Percentiles rank a stretch among this genome's conserved stretches.
phyloP scores from a whole-genome alignment of 441 rosid genomes.

The Oxalis stricta region DNA sequence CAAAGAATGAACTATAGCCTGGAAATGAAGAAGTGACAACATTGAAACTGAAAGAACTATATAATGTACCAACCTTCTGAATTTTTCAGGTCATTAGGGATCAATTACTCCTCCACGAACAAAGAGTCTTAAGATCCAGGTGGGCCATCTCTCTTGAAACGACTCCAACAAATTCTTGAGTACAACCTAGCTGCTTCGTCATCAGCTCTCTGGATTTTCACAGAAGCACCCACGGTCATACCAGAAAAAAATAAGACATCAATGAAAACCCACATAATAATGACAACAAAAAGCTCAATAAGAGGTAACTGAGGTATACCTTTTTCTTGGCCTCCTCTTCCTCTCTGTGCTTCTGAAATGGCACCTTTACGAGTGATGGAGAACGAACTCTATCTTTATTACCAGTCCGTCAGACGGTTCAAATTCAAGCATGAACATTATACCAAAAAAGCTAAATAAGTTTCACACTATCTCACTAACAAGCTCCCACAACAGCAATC shows the following conservation, averaged over 20 bases:
- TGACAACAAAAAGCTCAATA: too few relatives aligned
- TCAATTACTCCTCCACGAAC: constrained; percentile 92
- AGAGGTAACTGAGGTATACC: constrained; percentile 31
- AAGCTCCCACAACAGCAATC: too few relatives aligned
- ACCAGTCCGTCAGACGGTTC: too few relatives aligned
- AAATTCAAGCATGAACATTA: too few relatives aligned
- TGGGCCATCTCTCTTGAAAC: constrained; percentile 84
- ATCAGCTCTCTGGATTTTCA: constrained; percentile 64
- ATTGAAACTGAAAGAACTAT: not conserved
- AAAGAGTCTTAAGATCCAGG: constrained; percentile 79
- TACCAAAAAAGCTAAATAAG: too few relatives aligned
- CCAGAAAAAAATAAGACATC: not conserved
- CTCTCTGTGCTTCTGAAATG: constrained; percentile 93
- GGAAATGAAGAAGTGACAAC: too few relatives aligned
- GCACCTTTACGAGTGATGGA: constrained; percentile 86
- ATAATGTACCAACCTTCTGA: constrained; percentile 60
- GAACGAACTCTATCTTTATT: constrained; percentile 80
- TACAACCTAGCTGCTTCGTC: constrained; percentile 93
- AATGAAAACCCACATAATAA: too few relatives aligned
- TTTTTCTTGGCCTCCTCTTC: constrained; percentile 97
- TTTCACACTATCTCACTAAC: too few relatives aligned
- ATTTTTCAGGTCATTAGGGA: constrained; percentile 49
- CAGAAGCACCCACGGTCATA: not conserved
- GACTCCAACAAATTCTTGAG: constrained; percentile 87
- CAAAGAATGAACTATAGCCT: constrained; percentile 5